Evolutionary conservation across 2,329 filamentous ascomycete species (phyloP).

Genomic region (Sclerotinia sclerotiorum): DNA sequence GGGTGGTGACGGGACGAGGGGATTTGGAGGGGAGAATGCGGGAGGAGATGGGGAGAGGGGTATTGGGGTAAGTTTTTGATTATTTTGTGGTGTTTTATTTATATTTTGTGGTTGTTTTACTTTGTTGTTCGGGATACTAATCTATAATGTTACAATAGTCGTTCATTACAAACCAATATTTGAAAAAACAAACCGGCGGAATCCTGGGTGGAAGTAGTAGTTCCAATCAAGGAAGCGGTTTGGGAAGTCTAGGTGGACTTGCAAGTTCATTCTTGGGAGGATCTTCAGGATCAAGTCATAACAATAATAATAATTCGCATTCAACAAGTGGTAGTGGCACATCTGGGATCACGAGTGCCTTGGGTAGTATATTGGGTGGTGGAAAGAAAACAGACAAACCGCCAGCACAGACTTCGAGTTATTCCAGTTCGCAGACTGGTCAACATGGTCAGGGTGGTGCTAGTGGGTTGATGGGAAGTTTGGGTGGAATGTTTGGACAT

Average conservation of each 20-base stretch:
- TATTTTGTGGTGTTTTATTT: not conserved
- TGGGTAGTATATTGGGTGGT: slow-evolving; percentile 57
- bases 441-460: slow-evolving; percentile 35
- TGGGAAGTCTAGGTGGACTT: slow-evolving; percentile 44
- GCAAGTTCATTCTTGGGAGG: slow-evolving; percentile 41
- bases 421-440: slow-evolving; percentile 41
- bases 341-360: slow-evolving; percentile 42
- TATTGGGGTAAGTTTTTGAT: slow-evolving; percentile 57
- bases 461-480: slow-evolving; percentile 35
- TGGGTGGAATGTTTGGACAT: slow-evolving; percentile 38
- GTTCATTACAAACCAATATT: slow-evolving; percentile 40
- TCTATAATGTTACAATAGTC: slow-evolving; percentile 24
- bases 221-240: slow-evolving; percentile 31
- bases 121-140: not conserved
- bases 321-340: slow-evolving; percentile 33
- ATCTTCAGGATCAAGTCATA: slow-evolving; percentile 29
- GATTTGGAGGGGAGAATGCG: slow-evolving; percentile 61
- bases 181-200: slow-evolving; percentile 20
- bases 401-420: slow-evolving; percentile 40
- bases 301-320: slow-evolving; percentile 32
- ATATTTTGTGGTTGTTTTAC: no score
- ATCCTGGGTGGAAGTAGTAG: slow-evolving; percentile 20
- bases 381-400: slow-evolving; percentile 44
- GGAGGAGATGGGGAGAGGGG: slow-evolving; percentile 65
- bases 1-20: slow-evolving; percentile 60